Base-by-base conservation (phyloP, 2,329 filamentous ascomycete genomes). In the Claviceps sp. region DNA sequence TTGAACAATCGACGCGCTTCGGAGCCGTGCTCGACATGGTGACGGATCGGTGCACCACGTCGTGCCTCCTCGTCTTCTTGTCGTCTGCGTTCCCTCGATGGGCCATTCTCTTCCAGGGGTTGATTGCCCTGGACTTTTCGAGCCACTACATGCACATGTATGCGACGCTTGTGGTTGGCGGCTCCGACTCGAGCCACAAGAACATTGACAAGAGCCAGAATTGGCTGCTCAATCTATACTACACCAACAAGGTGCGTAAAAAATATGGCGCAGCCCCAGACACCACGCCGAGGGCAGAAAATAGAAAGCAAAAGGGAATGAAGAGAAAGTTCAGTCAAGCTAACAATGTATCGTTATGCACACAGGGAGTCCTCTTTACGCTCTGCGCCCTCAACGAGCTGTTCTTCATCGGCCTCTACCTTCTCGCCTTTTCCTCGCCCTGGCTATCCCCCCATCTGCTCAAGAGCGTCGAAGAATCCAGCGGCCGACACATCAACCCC, bases 121-220 rank as follows among this genome's bases (percentile, higher is more conserved):
- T 98, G 64, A 95, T 98, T 68, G 86, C 85, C 52, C 73, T 98
- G 61, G 93, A 98, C 69, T 78, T 98, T 58, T 87, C 93, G 30
- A 95, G 89, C 67, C 93, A 98, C 70, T 98, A 97, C 67, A 91
- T 97, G 76, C 93, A 98, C 73, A 98, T 98, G 93, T 97, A 95
- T 66, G 88, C 90, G 13, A 95, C 89, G 1, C 74, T 96, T 62
- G 84, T 84, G 58, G 93, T 95, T 81, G 89, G 86, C 51, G 89
- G 88, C 50, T 77, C 81, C 51, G 80, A 82, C 60, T 87, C 71
- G 57, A 84, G 89, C 73, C 93, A 98, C 74, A 98, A 98, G 81
- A 90, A 87, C 61, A 84, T 98, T 50, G 89, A 95, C 65, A 84
- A 86, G 69, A 87, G 80, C 65, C 77, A 89, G 67, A 95, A 88